Percentiles rank a stretch among this genome's conserved stretches.
phyloP scores from a whole-genome alignment of 2,329 filamentous ascomycete genomes.

The Penicillium aurantiogriseum region DNA sequence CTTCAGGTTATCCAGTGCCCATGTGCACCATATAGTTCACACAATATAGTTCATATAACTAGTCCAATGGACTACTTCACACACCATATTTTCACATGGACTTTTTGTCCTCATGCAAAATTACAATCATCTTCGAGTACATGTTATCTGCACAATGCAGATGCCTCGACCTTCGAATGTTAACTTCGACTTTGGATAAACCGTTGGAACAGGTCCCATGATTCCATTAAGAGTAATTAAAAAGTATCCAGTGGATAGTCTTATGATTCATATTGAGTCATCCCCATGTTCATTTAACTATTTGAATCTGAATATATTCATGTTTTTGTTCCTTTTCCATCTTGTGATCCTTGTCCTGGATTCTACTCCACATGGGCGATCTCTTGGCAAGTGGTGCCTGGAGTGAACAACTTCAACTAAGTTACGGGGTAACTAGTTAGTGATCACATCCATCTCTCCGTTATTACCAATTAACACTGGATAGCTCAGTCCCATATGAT shows the following conservation, averaged over 20 bases:
- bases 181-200: constrained; percentile 1
- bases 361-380: constrained; percentile 1
- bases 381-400: constrained; percentile 6
- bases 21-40: neutral
- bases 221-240: neutral
- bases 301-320: neutral
- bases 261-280: neutral
- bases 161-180: constrained; percentile 10
- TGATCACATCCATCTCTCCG: neutral
- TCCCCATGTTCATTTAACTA: neutral
- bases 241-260: constrained; percentile 1
- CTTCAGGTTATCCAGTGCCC: neutral
- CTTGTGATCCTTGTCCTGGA: no score
- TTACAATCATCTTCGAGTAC: neutral
- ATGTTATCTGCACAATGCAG: neutral
- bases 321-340: neutral
- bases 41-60: neutral
- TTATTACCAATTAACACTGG: neutral
- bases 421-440: no score
- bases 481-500: neutral
- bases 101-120: neutral
- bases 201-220: constrained; percentile 5
- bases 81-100: constrained; percentile 4
- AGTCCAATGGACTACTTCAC: neutral
- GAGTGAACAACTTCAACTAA: neutral